Conservation (phyloP, 257 asterid species). For the Penstemon davidsonii region DNA sequence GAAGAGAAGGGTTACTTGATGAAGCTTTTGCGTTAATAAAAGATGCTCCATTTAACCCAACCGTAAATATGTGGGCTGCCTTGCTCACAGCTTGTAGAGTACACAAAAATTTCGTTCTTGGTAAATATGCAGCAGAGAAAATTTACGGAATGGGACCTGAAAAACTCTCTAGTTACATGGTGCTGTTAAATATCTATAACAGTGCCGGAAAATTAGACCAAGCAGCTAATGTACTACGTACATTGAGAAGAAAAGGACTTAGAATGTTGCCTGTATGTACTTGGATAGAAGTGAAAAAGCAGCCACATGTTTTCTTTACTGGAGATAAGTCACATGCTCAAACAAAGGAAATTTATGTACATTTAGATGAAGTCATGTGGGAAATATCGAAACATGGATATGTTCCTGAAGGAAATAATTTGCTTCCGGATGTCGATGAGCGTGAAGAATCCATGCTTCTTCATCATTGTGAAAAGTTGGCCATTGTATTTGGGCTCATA, state of each 20-base stretch:
- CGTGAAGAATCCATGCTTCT: slow-evolving; percentile 43
- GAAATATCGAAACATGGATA: slow-evolving; percentile 51
- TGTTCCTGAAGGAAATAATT: slow-evolving; percentile 38
- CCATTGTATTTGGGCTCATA: slow-evolving; percentile 76
- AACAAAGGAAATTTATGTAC: slow-evolving; percentile 52
- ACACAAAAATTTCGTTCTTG: slow-evolving; percentile 75
- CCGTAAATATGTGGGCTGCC: slow-evolving; percentile 89
- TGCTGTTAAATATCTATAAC: slow-evolving; percentile 71
- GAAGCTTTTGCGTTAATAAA: slow-evolving; percentile 74
- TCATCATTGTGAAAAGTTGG: slow-evolving; percentile 83
- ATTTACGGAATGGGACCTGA: slow-evolving; percentile 82
- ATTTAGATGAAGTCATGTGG: slow-evolving; percentile 46
- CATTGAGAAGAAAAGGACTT: slow-evolving; percentile 66
- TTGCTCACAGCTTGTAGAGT: slow-evolving; percentile 86
- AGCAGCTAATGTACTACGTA: slow-evolving; percentile 69
- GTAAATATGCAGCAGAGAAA: slow-evolving; percentile 84
- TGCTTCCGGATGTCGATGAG: slow-evolving; percentile 90
- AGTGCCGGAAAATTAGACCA: slow-evolving; percentile 60
- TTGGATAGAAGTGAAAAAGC: slow-evolving; percentile 77
- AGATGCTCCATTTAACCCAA: slow-evolving; percentile 66
- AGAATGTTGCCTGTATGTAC: slow-evolving; percentile 73
- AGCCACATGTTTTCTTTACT: slow-evolving; percentile 57
- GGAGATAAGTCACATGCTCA: slow-evolving; percentile 63
- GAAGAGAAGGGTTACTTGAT: slow-evolving; percentile 75
- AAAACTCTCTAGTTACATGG: slow-evolving; percentile 71